Conservation (phyloP, 352 stramenopile genomes). For the Plasmopara viticola region DNA sequence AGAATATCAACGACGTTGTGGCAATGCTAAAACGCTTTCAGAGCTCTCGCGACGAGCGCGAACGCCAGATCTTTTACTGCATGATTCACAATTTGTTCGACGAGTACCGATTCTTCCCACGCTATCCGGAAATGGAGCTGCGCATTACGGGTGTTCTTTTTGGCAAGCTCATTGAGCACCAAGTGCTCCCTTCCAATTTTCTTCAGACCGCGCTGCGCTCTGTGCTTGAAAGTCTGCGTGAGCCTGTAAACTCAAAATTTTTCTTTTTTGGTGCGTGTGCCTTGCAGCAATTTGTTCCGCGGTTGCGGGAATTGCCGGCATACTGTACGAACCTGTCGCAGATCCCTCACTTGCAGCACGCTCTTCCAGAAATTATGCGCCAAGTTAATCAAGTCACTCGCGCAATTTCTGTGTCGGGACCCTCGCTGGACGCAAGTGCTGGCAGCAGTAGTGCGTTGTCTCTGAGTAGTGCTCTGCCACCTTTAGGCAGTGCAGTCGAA, state of each 20-base stretch:
- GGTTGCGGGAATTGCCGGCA: slow-evolving; percentile 94
- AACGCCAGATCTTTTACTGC: slow-evolving; percentile 99
- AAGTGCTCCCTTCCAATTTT: slow-evolving; percentile 96
- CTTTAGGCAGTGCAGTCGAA: slow-evolving; percentile 13
- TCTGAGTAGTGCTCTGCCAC: slow-evolving; percentile 17
- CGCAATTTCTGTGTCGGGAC: slow-evolving; percentile 39
- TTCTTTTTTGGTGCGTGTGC: slow-evolving; percentile 98
- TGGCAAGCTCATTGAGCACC: slow-evolving; percentile 97
- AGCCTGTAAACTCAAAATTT: slow-evolving; percentile 96
- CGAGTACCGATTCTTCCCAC: slow-evolving; percentile 98
- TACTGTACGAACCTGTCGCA: slow-evolving; percentile 98
- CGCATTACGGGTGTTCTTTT: slow-evolving; percentile 98
- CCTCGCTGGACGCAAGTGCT: slow-evolving; percentile 21
- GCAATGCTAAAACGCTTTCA: slow-evolving; percentile 99
- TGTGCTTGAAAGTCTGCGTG: slow-evolving; percentile 95
- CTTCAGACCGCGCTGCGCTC: slow-evolving; percentile 96
- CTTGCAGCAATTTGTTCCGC: slow-evolving; percentile 96
- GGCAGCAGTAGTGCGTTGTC: slow-evolving; percentile 16
- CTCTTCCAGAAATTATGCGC: slow-evolving; percentile 88
- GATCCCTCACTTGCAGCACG: slow-evolving; percentile 95
- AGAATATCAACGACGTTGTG: slow-evolving; percentile 97
- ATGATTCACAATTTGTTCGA: slow-evolving; percentile 99
- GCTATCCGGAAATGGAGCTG: slow-evolving; percentile 98
- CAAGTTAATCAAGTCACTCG: slow-evolving; percentile 81
- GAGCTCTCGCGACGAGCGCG: slow-evolving; percentile 89